Evolutionary conservation across 2,329 filamentous ascomycete genomes (phyloP).

Genomic region (Aureobasidium sp.): DNA sequence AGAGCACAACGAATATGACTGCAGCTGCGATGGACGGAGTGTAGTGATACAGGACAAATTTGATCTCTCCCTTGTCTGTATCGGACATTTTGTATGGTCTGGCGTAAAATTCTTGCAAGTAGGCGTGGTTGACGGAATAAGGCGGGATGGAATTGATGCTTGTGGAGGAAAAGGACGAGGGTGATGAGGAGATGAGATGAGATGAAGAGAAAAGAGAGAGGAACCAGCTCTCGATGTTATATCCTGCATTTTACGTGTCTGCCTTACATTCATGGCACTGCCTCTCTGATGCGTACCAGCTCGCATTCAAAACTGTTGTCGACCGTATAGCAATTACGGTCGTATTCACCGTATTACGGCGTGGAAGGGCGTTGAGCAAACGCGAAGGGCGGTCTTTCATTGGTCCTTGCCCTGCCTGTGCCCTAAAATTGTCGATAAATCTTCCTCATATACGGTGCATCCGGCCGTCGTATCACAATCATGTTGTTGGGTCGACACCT

Average conservation of each 20-base stretch:
- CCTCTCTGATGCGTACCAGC: neutral
- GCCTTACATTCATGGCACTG: neutral
- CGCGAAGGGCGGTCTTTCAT: neutral
- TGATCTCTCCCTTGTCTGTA: neutral
- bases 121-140: neutral
- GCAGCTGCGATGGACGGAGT: conserved; percentile 9
- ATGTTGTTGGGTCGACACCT: neutral
- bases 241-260: neutral
- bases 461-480: neutral
- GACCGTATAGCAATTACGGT: conserved; percentile 5
- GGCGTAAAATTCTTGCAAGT: neutral
- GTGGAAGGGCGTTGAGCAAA: neutral
- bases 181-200: neutral
- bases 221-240: neutral
- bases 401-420: neutral
- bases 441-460: neutral
- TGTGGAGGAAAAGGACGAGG: neutral
- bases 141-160: neutral
- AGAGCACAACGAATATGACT: conserved; percentile 11
- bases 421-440: neutral
- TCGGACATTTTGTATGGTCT: neutral
- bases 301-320: conserved; percentile 1
- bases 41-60: conserved; percentile 12
- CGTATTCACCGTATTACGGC: conserved; percentile 5
- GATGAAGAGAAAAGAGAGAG: neutral